phyloP scores from a whole-genome alignment of 257 asterid genomes.

The Solanum infundibuliforme region DNA sequence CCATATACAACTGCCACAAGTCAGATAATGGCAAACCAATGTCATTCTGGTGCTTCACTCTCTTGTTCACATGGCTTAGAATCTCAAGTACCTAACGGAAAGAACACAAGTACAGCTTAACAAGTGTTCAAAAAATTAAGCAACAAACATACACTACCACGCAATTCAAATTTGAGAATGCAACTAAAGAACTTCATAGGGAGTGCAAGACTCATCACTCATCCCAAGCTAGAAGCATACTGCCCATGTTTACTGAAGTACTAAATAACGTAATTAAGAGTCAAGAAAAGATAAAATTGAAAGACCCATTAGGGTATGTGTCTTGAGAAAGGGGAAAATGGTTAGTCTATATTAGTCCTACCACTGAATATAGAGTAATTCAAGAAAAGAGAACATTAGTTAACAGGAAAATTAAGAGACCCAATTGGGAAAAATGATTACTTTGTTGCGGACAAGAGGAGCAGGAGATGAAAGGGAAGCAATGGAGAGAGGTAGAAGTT shows the following conservation, averaged over 20 bases:
- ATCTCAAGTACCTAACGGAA: slow-evolving; percentile 61
- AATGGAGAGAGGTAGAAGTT: slow-evolving; percentile 80
- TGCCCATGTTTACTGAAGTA: not conserved
- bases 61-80: slow-evolving; percentile 86
- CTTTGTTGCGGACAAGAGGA: slow-evolving; percentile 70
- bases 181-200: not conserved
- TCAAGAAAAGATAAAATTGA: not conserved
- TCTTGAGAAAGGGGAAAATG: not conserved
- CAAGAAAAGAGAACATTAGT: not conserved
- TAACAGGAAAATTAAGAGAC: not conserved
- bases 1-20: slow-evolving; percentile 72
- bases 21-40: slow-evolving; percentile 68
- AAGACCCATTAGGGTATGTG: not conserved
- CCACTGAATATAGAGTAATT: not conserved
- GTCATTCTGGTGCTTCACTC: slow-evolving; percentile 69
- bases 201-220: not conserved
- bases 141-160: not conserved
- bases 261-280: not conserved
- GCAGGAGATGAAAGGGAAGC: slow-evolving; percentile 67
- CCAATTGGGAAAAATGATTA: slow-evolving; percentile 6
- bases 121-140: not conserved
- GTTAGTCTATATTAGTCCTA: not conserved
- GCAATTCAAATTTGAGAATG: not conserved
- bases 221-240: not conserved
- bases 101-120: not conserved